A percentile compares a stretch with the other conserved stretches of the same genome.
Evolutionary conservation across 495 filamentous ascomycete genomes (phyloP).

Genomic region (Pyronema omphalodes): DNA sequence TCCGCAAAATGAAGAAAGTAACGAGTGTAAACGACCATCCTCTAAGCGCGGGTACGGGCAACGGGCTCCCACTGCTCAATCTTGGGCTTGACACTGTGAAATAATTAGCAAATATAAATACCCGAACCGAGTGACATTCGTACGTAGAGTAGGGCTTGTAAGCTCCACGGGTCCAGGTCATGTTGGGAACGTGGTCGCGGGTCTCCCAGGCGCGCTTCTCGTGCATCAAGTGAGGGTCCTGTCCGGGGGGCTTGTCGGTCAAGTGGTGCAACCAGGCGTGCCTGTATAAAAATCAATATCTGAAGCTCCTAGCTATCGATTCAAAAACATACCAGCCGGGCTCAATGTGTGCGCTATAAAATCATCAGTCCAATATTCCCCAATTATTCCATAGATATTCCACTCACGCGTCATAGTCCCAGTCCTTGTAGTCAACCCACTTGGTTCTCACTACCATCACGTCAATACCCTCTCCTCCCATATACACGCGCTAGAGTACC

Average conservation of each 20-base stretch:
- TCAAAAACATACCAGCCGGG: constrained; percentile 54
- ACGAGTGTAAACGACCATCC: neutral
- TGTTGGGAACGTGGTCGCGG: constrained; percentile 51
- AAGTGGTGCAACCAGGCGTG: constrained; percentile 93
- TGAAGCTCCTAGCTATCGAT: neutral
- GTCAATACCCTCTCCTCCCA: neutral
- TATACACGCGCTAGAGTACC: constrained; percentile 20
- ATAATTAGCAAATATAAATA: constrained; percentile 17
- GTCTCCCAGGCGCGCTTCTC: constrained; percentile 55
- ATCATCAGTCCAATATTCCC: neutral
- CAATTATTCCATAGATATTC: neutral
- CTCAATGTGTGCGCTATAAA: constrained; percentile 57
- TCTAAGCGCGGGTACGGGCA: constrained; percentile 25
- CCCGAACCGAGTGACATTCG: constrained; percentile 25
- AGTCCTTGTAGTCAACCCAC: constrained; percentile 90
- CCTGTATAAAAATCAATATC: constrained; percentile 29
- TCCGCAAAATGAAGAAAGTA: neutral
- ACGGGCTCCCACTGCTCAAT: constrained; percentile 30
- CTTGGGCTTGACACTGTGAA: constrained; percentile 29
- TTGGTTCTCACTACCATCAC: constrained; percentile 60
- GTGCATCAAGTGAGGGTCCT: constrained; percentile 52
- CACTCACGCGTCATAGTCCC: constrained; percentile 68
- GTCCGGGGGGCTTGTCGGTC: constrained; percentile 66
- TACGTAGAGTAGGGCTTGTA: constrained; percentile 92
- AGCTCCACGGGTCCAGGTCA: constrained; percentile 54